Evolutionary conservation across 495 filamentous ascomycete species (phyloP).

Genomic region (Annulohypoxylon nitens): DNA sequence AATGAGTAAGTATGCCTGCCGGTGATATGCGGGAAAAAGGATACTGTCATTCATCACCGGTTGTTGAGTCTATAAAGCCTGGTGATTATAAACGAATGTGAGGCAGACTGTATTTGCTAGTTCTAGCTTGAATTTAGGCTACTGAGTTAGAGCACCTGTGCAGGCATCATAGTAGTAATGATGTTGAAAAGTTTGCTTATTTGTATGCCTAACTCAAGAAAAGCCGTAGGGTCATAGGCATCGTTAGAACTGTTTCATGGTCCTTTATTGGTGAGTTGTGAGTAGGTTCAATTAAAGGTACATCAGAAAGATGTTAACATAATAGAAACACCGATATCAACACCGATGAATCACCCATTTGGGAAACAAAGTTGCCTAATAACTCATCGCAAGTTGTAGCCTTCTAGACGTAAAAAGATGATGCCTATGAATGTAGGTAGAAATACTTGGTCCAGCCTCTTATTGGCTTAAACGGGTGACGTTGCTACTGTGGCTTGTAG

Average conservation of each 20-base stretch:
- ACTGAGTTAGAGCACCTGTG: too few species aligned
- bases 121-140: too few species aligned
- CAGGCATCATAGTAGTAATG: too few species aligned
- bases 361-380: neutral
- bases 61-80: neutral
- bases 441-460: conserved; percentile 1
- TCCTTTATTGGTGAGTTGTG: too few species aligned
- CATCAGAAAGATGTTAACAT: too few species aligned
- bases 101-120: neutral
- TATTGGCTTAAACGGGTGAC: conserved; percentile 32
- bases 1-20: neutral
- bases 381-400: neutral
- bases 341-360: too few species aligned
- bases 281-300: too few species aligned
- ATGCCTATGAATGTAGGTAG: neutral
- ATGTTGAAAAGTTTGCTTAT: too few species aligned
- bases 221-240: too few species aligned
- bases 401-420: neutral
- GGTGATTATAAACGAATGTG: neutral
- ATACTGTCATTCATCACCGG: neutral
- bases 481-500: conserved; percentile 37
- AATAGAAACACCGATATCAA: too few species aligned
- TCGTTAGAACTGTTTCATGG: too few species aligned
- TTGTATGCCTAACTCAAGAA: too few species aligned
- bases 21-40: neutral